Percentiles rank a stretch among this genome's conserved stretches.
Conservation (phyloP, 306 rosid genomes). For the Arachis hypogaea region DNA sequence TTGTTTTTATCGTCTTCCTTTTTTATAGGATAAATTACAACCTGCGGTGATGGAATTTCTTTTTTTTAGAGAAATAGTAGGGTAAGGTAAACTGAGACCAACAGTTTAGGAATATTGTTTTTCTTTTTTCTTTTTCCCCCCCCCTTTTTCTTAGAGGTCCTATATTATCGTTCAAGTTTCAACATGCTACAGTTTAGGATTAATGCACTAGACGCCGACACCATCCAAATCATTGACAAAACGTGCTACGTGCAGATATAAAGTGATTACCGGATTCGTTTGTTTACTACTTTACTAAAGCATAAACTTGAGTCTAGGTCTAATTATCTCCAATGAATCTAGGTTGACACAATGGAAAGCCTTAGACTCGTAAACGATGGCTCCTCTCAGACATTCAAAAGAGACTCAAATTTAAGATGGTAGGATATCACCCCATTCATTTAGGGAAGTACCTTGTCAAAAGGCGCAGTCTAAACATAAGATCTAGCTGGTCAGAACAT, state of each 20-base stretch:
- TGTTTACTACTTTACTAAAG: too few species aligned
- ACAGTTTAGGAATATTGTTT: not conserved
- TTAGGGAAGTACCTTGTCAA: not conserved
- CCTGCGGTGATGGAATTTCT: not conserved
- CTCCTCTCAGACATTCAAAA: not conserved
- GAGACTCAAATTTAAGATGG: not conserved
- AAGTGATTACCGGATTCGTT: too few species aligned
- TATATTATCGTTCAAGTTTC: too few species aligned
- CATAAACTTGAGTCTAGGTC: too few species aligned
- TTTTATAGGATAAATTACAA: not conserved
- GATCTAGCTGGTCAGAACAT: not conserved
- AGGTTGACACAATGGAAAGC: not conserved
- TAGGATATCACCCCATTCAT: conserved; percentile 16
- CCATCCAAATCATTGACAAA: too few species aligned
- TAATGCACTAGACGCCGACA: too few species aligned
- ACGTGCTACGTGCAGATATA: too few species aligned
- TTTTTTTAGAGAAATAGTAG: not conserved
- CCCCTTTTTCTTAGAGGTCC: not conserved
- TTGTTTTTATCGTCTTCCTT: not conserved
- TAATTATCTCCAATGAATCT: too few species aligned
- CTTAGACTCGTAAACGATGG: not conserved
- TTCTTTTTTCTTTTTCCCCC: not conserved
- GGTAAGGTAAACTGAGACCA: not conserved
- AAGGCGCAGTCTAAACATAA: conserved; percentile 1
- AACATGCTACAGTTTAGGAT: not conserved